Conservation (phyloP, 306 rosid genomes). For the Abrus pulchellus region DNA sequence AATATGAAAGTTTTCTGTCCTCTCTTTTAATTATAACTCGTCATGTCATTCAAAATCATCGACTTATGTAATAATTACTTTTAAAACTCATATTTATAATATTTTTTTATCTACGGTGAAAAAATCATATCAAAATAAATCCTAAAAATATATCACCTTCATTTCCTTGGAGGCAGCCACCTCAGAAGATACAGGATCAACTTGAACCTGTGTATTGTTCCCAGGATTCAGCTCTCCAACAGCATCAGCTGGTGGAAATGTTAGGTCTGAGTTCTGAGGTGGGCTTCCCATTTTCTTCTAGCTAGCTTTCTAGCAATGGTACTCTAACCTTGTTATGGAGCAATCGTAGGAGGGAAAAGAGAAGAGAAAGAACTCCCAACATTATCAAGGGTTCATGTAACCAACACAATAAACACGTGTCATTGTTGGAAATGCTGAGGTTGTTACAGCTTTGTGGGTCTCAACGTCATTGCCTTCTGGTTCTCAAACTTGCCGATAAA, state of each 20-base stretch:
- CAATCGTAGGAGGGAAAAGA: neutral
- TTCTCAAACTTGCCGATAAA: conserved; percentile 47
- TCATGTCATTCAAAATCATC: too few species aligned
- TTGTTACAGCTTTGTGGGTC: conserved; percentile 40
- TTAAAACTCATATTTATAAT: too few species aligned
- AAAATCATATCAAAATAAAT: too few species aligned
- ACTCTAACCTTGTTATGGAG: conserved; percentile 33
- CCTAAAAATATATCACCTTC: conserved; percentile 48
- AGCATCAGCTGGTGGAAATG: conserved; percentile 59
- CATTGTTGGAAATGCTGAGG: conserved; percentile 33
- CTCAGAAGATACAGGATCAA: conserved; percentile 61
- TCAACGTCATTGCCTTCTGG: neutral
- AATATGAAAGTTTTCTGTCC: too few species aligned
- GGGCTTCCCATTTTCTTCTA: conserved; percentile 58
- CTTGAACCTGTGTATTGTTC: conserved; percentile 44
- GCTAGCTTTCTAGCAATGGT: conserved; percentile 33
- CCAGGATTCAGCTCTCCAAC: conserved; percentile 56
- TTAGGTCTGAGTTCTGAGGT: conserved; percentile 45
- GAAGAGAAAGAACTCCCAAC: conserved; percentile 5
- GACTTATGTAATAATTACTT: too few species aligned
- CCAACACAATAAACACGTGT: conserved; percentile 47
- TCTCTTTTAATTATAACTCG: too few species aligned
- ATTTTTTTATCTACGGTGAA: too few species aligned
- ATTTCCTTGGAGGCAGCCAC: conserved; percentile 59
- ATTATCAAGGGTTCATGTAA: conserved; percentile 32